Evolutionary conservation across 371 early-diverging fungal genomes (phyloP).

Genomic region (Saksenaea oblongispora): DNA sequence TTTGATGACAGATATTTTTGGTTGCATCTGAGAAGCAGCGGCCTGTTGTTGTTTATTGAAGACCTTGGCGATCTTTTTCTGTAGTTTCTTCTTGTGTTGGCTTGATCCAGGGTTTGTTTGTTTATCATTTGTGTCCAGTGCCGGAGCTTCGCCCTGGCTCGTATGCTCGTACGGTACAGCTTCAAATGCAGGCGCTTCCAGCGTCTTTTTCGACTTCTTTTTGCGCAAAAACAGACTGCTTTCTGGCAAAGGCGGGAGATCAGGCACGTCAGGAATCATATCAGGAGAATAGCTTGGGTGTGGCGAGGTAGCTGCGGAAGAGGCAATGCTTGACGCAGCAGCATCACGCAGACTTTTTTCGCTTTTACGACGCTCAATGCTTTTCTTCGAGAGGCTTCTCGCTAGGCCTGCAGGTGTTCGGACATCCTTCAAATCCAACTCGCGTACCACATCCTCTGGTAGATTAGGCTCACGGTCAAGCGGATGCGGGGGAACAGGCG

Average conservation of each 20-base stretch:
- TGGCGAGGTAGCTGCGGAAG: constrained; percentile 16
- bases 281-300: neutral
- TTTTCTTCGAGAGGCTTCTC: constrained; percentile 23
- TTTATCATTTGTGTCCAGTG: neutral
- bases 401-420: constrained; percentile 16
- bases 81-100: constrained; percentile 4
- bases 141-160: neutral
- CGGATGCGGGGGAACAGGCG: neutral
- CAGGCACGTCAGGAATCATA: neutral
- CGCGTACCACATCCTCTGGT: constrained; percentile 26
- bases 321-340: neutral
- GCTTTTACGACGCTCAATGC: constrained; percentile 31
- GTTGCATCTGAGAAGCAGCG: neutral
- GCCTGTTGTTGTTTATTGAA: constrained; percentile 7
- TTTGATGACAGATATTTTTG: neutral
- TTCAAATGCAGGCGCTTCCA: constrained; percentile 18
- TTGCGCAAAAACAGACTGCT: neutral
- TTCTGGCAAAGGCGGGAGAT: neutral
- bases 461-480: neutral
- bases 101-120: neutral
- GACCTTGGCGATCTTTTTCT: constrained; percentile 11
- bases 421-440: constrained; percentile 18
- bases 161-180: constrained; percentile 43
- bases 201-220: constrained; percentile 8
- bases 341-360: constrained; percentile 23